These are phyloP conservation scores for Puccinia hordei DNA, from an alignment of 1,284 basidiomycete species.

Conservation along the genomic window DNA sequence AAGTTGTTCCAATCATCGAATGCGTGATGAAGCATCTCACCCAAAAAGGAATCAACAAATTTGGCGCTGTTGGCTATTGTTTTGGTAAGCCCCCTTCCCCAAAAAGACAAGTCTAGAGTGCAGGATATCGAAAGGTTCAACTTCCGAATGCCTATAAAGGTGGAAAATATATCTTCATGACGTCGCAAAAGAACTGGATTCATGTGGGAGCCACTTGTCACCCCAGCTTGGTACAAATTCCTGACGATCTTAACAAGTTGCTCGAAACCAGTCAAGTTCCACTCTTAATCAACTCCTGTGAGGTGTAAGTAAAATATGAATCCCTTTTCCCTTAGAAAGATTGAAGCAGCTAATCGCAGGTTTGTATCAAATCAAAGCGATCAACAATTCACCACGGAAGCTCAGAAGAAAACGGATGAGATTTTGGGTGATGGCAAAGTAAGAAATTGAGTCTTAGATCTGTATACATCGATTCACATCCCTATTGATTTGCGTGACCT, in stretches of 20 bases:
- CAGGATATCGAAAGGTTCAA: not conserved
- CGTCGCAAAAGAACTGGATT: conserved; percentile 37
- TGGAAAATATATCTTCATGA: conserved; percentile 40
- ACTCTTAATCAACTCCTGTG: conserved; percentile 45
- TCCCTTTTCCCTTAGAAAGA: not conserved
- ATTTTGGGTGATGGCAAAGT: conserved; percentile 48
- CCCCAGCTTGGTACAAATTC: conserved; percentile 43
- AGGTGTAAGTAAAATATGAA: conserved; percentile 13
- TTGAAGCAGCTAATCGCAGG: not conserved
- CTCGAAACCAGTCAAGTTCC: conserved; percentile 38
- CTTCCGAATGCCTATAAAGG: not conserved
- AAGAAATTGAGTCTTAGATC: not conserved
- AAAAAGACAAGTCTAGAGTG: not conserved
- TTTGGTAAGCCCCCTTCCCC: conserved; percentile 25
- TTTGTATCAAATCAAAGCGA: conserved; percentile 19
- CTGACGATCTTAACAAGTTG: conserved; percentile 29
- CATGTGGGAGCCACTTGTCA: conserved; percentile 38
- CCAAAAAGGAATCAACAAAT: conserved; percentile 9
- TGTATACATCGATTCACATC: not conserved
- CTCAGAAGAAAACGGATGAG: conserved; percentile 45
- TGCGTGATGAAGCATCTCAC: conserved; percentile 24
- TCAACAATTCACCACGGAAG: conserved; percentile 10
- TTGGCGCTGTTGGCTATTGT: conserved; percentile 45
- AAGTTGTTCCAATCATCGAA: conserved; percentile 33
- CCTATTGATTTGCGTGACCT: not conserved